A percentile compares a stretch with the other conserved stretches of the same genome.
phyloP scores from a whole-genome alignment of 768 basidiomycete species.

The Tulasnella sp. region DNA sequence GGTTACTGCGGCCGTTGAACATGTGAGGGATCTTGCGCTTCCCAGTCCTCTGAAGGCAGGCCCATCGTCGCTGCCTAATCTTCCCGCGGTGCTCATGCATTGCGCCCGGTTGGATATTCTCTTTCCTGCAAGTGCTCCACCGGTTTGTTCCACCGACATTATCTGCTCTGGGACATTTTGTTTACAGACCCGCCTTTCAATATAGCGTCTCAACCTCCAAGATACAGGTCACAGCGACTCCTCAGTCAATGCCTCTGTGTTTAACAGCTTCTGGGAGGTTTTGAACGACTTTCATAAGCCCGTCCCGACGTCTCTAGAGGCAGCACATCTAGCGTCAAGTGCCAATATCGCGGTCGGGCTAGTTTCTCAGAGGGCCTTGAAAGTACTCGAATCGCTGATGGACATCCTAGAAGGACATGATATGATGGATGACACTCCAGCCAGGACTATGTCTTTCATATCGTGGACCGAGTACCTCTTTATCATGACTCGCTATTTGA shows the following conservation, averaged over 20 bases:
- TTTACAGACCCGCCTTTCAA: not conserved
- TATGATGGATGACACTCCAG: not conserved
- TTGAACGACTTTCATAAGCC: not conserved
- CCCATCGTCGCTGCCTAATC: not conserved
- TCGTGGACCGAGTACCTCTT: not conserved
- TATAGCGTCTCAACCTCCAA: not conserved
- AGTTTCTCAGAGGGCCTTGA: not conserved
- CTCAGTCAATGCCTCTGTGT: not conserved
- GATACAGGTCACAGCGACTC: not conserved
- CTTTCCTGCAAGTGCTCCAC: not conserved
- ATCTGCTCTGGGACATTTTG: not conserved
- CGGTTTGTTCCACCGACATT: not conserved
- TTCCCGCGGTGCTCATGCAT: not conserved
- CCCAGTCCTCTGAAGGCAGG: not conserved
- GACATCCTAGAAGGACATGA: not conserved
- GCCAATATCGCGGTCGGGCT: not conserved
- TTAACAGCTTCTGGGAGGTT: not conserved
- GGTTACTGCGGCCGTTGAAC: not conserved
- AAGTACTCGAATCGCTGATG: not conserved
- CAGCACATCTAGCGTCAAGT: not conserved
- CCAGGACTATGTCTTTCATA: not conserved
- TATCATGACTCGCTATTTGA: not conserved
- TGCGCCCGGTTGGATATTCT: not conserved
- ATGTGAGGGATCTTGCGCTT: not conserved
- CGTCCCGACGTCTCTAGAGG: not conserved